These are phyloP conservation scores for Eutypa lata DNA, from an alignment of 2,329 filamentous ascomycete genomes.

Conservation along the genomic window DNA sequence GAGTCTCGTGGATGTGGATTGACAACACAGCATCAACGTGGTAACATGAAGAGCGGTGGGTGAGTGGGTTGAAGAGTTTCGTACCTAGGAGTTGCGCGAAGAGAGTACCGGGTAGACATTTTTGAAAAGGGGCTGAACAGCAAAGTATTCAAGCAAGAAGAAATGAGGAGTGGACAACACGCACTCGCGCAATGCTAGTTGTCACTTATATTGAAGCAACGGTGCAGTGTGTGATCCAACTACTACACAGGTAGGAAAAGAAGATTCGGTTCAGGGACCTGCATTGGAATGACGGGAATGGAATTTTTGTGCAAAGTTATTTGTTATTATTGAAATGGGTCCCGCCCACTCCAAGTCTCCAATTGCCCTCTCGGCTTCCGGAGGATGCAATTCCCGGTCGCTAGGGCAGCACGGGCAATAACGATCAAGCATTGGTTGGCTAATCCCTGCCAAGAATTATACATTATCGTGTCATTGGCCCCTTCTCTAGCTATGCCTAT, in stretches of 20 bases:
- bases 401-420: neutral
- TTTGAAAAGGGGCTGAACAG: conserved; percentile 1
- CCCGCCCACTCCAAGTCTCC: too few relatives aligned
- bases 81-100: conserved; percentile 26
- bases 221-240: too few relatives aligned
- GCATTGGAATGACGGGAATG: neutral
- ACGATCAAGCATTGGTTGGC: too few relatives aligned
- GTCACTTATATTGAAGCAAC: too few relatives aligned
- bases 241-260: too few relatives aligned
- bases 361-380: neutral
- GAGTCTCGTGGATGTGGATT: neutral
- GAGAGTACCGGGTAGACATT: conserved; percentile 23
- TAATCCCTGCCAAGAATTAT: too few relatives aligned
- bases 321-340: neutral
- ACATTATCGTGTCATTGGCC: too few relatives aligned
- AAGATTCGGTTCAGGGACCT: too few relatives aligned
- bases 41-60: neutral
- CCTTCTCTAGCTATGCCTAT: too few relatives aligned
- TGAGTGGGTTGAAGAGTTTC: conserved; percentile 3
- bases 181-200: too few relatives aligned
- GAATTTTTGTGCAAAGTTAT: neutral
- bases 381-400: neutral
- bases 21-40: neutral
- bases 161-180: too few relatives aligned
- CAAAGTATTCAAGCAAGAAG: too few relatives aligned